phyloP scores from a whole-genome alignment of 805 yeast genomes.

The Candida manassasensis region DNA sequence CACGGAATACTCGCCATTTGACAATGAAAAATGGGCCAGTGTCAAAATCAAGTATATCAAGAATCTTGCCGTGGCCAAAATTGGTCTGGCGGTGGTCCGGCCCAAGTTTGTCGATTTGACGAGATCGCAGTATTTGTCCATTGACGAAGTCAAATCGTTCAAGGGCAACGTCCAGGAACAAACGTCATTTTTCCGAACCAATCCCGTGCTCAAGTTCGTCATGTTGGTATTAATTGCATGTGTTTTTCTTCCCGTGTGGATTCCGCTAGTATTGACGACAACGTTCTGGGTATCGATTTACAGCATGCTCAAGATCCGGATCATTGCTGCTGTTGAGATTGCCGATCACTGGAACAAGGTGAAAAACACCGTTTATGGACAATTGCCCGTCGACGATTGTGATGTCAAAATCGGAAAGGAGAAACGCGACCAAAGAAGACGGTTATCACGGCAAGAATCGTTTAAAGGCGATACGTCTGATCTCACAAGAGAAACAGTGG shows the following conservation, averaged over 20 bases:
- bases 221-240: slow-evolving; percentile 21
- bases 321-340: slow-evolving; percentile 20
- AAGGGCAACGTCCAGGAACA: slow-evolving; percentile 32
- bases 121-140: slow-evolving; percentile 17
- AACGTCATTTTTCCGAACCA: slow-evolving; percentile 30
- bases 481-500: slow-evolving; percentile 32
- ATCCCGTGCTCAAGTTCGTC: slow-evolving; percentile 19
- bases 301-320: slow-evolving; percentile 33
- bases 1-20: slow-evolving; percentile 70
- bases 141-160: slow-evolving; percentile 5
- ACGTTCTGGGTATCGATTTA: slow-evolving; percentile 35
- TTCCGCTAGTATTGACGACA: slow-evolving; percentile 40
- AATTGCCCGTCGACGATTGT: slow-evolving; percentile 23
- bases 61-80: slow-evolving; percentile 37
- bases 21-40: slow-evolving; percentile 41
- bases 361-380: slow-evolving; percentile 26
- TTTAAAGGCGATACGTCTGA: slow-evolving; percentile 40
- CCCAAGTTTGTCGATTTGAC: slow-evolving; percentile 53
- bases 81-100: slow-evolving; percentile 33
- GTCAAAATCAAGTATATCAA: slow-evolving; percentile 46
- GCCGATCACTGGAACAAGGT: slow-evolving; percentile 32
- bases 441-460: slow-evolving; percentile 26
- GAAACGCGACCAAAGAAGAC: slow-evolving; percentile 23
- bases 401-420: slow-evolving; percentile 29
- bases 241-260: slow-evolving; percentile 45